Evolutionary conservation across 495 filamentous ascomycete species (phyloP).

Genomic region (Viridothelium virens): DNA sequence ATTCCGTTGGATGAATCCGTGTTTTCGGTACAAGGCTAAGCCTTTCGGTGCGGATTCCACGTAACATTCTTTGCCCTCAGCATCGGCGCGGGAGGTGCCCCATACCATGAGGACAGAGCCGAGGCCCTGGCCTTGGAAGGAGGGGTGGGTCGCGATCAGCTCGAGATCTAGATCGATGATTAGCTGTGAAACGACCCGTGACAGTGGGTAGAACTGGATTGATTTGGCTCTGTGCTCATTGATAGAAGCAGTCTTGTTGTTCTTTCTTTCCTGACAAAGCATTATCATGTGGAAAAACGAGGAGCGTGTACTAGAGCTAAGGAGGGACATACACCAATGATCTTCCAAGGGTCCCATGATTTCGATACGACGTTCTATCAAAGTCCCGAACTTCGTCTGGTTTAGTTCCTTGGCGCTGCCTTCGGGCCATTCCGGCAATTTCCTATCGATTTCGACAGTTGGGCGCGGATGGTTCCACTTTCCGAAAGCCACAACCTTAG

Average conservation of each 20-base stretch:
- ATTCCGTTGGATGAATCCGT: conserved; percentile 17
- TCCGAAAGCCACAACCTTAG: conserved; percentile 14
- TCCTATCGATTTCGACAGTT: conserved; percentile 8
- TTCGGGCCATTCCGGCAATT: conserved; percentile 22
- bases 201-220: neutral
- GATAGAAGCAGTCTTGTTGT: neutral
- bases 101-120: conserved; percentile 29
- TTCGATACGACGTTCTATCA: conserved; percentile 13
- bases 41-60: conserved; percentile 24
- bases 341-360: conserved; percentile 19
- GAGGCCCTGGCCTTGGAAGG: conserved; percentile 27
- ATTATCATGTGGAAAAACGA: neutral
- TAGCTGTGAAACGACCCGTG: neutral
- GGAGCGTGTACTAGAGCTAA: neutral
- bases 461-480: conserved; percentile 18
- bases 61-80: conserved; percentile 20
- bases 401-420: conserved; percentile 17
- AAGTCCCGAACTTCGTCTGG: conserved; percentile 22
- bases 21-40: conserved; percentile 20
- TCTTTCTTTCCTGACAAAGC: neutral
- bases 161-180: conserved; percentile 21
- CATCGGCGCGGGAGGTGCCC: conserved; percentile 28
- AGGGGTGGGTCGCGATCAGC: conserved; percentile 26
- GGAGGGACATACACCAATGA: conserved; percentile 22
- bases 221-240: neutral